Base-by-base conservation (phyloP, 1,284 basidiomycete species). In the Ceratobasidium sp. region DNA sequence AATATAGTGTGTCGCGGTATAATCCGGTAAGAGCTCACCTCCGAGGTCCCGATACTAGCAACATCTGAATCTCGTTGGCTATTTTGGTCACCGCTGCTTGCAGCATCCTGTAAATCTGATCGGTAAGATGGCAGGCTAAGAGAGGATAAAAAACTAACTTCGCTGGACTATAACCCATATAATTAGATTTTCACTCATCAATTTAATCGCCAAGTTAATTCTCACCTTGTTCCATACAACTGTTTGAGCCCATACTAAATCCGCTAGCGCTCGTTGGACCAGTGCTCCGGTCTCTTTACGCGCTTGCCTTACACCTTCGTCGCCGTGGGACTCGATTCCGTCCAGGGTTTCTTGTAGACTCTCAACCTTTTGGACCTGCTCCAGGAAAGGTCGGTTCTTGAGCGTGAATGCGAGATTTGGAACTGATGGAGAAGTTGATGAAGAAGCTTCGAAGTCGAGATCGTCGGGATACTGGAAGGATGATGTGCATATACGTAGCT, bases 381-480 rank as follows among this genome's bases (percentile, higher is more conserved):
- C 54, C 8, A 57, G 24, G 22, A 57, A 57, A 29, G 54, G 29
- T 6, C 17, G 2, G 54, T 57, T 57, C 54, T 57, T 57, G 22
- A 24, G 6, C 3, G 54, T 57, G 27, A 24, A 57, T 8, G 22
- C 54, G 27, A 57, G 22, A 6, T 7, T 2, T 29, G 29, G 54
- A 57, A 29, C 27, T 17, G 7, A 24, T 57, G 9, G 7, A 57
- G 50, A n/a, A 17, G 4, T n/a, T 6, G 50, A 17, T 51, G n/a
- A 29, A 6, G 22, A n/a, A 17, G 17, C 22, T 29, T 24, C 29
- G 19, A 60, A 60, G 57, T 60, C 57, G 41, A 60, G 57, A 19
- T 60, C 57, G 29, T 15, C 41, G 15, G 57, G 57, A 33, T 44
- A 60, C 17, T 60, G 29, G 57, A 36, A 60, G 14, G 31, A 41